Evolutionary conservation across 2,329 filamentous ascomycete species (phyloP), one percentile per base, ranked within the genome.

Genomic region (Pseudohalonectria lignicola): DNA sequence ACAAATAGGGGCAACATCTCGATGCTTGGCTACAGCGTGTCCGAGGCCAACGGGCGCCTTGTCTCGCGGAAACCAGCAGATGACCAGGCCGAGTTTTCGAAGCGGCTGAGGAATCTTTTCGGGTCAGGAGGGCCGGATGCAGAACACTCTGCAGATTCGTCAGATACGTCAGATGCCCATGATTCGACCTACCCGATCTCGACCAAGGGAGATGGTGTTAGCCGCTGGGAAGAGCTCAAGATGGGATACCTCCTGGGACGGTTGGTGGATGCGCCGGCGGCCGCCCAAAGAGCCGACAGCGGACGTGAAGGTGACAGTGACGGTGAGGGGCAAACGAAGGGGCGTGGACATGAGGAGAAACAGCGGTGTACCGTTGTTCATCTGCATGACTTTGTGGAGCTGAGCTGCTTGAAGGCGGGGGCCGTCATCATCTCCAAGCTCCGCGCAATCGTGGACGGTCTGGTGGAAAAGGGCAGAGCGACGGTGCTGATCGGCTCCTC

Each of bases 401-500:
- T 98, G 8, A 76, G 71, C 48, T 72, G 74, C 51, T 79, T 82
- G 1, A 56, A 71, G 5, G 77, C 86, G 41, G 86, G 86, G 10
- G 67, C 74, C 2, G 69, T 73, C 17, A 72, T 96, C 23, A 61
- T 95, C 7, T 63, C 68, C 30, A 76, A 80, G 41, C 62, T 98
- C 11, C 77, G 84, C 38, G 71, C 74, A 34, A 66, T 82, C 6
- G 75, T 94, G 19, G 80, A 88, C 49, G 72, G 74, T 42, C 71
- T 80, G 41, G 82, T 88, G 66, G 69, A 71, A 39, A 69, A 75
- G 29, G 87, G 87, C 4, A 72, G 79, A 47, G 74, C 74, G 42
- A 71, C 94, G 37, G 71, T 88, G 39, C 69, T 95, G 15, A 61
- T 96, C 23, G 92, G 88, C n/a, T 57, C 56, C 15, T 86, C 84